These are phyloP conservation scores for Salix dunnii DNA, from an alignment of 345 rosid species.

Conservation along the genomic window DNA sequence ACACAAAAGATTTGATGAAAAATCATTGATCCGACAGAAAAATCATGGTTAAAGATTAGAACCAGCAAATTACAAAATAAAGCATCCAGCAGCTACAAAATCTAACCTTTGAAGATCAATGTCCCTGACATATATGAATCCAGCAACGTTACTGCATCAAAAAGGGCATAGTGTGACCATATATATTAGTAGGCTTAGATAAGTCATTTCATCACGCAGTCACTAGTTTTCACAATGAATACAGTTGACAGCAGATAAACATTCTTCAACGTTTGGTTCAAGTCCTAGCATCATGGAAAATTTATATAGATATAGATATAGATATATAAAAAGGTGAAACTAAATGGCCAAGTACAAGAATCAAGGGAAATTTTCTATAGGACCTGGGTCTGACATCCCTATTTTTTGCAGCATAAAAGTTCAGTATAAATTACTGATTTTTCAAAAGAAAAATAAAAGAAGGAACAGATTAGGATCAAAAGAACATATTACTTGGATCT, in stretches of 20 bases:
- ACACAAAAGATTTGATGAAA: too few species aligned
- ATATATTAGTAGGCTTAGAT: background rate
- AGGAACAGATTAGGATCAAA: too few species aligned
- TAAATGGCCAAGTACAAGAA: background rate
- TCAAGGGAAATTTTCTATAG: background rate
- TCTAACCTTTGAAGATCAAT: conserved; percentile 57
- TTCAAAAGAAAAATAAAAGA: background rate
- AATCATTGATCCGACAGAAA: too few species aligned
- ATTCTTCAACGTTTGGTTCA: background rate
- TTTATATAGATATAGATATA: too few species aligned
- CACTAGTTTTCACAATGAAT: background rate
- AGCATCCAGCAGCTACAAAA: background rate
- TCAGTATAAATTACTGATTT: too few species aligned
- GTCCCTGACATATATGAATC: conserved; percentile 71
- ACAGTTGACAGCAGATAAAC: background rate
- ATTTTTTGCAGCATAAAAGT: background rate
- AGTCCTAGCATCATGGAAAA: background rate
- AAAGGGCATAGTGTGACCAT: background rate
- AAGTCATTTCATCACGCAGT: background rate
- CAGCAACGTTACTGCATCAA: conserved; percentile 70
- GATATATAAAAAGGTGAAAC: background rate
- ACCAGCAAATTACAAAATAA: background rate
- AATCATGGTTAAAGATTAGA: background rate
- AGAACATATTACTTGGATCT: conserved; percentile 49
- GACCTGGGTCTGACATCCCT: background rate